Conservation (phyloP, 2,329 filamentous ascomycete genomes). For the Coleophoma cylindrospora region DNA sequence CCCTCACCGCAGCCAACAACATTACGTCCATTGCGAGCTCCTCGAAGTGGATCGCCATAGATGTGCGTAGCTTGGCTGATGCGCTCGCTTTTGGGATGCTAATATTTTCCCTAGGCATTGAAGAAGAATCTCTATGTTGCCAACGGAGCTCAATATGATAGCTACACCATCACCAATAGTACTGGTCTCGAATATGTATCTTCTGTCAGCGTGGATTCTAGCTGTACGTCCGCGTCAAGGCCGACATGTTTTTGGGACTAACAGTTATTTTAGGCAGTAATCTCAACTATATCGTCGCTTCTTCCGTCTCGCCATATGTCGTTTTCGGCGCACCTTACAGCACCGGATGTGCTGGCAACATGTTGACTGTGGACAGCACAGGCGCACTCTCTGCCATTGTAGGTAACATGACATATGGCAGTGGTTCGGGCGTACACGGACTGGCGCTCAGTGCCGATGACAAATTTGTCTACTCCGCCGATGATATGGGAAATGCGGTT, state of each 20-base stretch:
- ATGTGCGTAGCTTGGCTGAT: conserved; percentile 6
- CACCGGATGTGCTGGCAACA: conserved; percentile 13
- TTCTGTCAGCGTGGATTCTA: conserved; percentile 8
- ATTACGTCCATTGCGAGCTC: conserved; percentile 11
- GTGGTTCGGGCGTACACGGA: conserved; percentile 22
- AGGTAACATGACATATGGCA: conserved; percentile 15
- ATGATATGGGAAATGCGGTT: conserved; percentile 26
- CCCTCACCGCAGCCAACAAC: conserved; percentile 17
- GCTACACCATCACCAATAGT: conserved; percentile 13
- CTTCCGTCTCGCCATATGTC: conserved; percentile 11
- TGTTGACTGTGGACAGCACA: conserved; percentile 16
- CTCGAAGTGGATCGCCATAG: conserved; percentile 16
- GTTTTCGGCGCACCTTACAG: conserved; percentile 18
- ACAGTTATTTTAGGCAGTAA: conserved; percentile 4
- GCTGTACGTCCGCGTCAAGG: conserved; percentile 2
- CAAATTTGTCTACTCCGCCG: conserved; percentile 25
- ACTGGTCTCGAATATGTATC: conserved; percentile 10
- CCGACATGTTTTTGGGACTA: background rate
- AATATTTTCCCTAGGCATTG: background rate
- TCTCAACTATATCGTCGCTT: conserved; percentile 12
- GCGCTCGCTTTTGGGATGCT: background rate
- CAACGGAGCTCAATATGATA: conserved; percentile 10
- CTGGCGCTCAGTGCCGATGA: conserved; percentile 16
- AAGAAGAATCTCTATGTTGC: conserved; percentile 15
- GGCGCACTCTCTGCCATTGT: conserved; percentile 10